Base-by-base conservation (phyloP, 495 filamentous ascomycete species). In the Polyplosphaeria fusca region DNA sequence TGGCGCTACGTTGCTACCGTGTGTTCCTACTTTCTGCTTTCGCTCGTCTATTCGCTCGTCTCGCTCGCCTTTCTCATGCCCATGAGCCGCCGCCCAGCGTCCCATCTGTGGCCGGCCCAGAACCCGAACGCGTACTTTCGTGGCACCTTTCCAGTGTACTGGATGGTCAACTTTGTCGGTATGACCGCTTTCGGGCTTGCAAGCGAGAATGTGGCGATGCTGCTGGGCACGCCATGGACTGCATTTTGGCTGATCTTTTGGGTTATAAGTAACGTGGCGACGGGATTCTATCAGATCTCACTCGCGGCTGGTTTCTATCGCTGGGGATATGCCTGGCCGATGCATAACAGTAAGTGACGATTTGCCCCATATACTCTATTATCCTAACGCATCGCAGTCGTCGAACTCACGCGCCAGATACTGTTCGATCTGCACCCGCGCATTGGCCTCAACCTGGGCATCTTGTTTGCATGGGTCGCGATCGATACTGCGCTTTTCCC, bases 251-350 rank as follows among this genome's bases (percentile, higher is more conserved):
- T 89, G 2, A 86, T 89, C 54, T 88, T 88, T 65, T 88, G 84
- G 86, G 82, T 88, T 24, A 86, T 88, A 47, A 83, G 80, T 2
- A 88, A 88, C 65, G 83, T 87, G 2, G 68, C 77, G 0, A 86
- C 82, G 0, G 74, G 75, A 0, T 88, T 89, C 67, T 86, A 88
- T 70, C 63, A 75, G 0, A 63, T 88, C 23, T 78, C 78, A 27
- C 52, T 88, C 19, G 78, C 80, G 5, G 77, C 81, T 0, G 68
- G 67, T 0, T 86, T 86, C 67, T 88, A 82, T 67, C 61, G 68
- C 1, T 88, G 84, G 82, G 86, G 85, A 0, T 85, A 84, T 72
- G 85, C 81, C 7, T 87, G 84, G 83, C 85, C 84, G n/a, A 70
- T 88, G 67, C 81, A 88, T 69, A 72, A 79, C 45, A 76, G 77